These are phyloP conservation scores for Penicillium sp. DNA, from an alignment of 2,329 filamentous ascomycete genomes.

Conservation along the genomic window DNA sequence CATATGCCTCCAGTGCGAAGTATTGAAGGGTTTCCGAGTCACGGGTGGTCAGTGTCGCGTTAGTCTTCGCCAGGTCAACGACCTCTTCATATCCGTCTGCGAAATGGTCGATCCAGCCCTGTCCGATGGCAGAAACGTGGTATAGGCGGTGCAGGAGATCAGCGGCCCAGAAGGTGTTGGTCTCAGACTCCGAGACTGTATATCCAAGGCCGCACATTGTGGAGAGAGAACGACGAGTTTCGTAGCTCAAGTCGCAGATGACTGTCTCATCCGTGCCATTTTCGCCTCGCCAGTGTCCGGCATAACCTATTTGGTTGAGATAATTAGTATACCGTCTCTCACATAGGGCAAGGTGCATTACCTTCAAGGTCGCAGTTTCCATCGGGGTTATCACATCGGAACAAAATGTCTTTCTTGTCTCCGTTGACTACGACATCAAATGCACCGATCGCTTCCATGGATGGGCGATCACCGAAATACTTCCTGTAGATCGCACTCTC, in stretches of 20 bases:
- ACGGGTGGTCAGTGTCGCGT: constrained; percentile 42
- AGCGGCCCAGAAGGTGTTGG: constrained; percentile 57
- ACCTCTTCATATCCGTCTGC: constrained; percentile 51
- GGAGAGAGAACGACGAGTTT: constrained; percentile 49
- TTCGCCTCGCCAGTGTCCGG: constrained; percentile 57
- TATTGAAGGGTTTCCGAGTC: constrained; percentile 59
- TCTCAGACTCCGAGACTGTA: constrained; percentile 48
- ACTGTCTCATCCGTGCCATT: constrained; percentile 61
- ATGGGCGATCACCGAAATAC: constrained; percentile 57
- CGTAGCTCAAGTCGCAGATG: constrained; percentile 58
- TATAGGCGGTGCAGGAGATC: constrained; percentile 60
- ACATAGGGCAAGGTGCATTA: constrained; percentile 20
- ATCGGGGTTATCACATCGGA: constrained; percentile 62
- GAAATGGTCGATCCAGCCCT: constrained; percentile 54
- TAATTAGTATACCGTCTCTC: background rate
- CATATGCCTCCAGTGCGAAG: constrained; percentile 59
- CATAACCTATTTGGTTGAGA: constrained; percentile 46
- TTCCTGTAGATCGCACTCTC: constrained; percentile 53
- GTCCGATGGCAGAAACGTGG: constrained; percentile 54
- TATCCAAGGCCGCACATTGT: constrained; percentile 57
- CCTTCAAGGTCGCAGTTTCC: constrained; percentile 50
- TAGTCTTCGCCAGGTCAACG: constrained; percentile 46
- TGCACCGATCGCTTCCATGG: constrained; percentile 53
- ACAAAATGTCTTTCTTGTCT: constrained; percentile 50
- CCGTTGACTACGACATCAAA: constrained; percentile 53